These are phyloP conservation scores for Pseudogymnoascus sp. DNA, from an alignment of 2,329 filamentous ascomycete genomes.

Conservation along the genomic window DNA sequence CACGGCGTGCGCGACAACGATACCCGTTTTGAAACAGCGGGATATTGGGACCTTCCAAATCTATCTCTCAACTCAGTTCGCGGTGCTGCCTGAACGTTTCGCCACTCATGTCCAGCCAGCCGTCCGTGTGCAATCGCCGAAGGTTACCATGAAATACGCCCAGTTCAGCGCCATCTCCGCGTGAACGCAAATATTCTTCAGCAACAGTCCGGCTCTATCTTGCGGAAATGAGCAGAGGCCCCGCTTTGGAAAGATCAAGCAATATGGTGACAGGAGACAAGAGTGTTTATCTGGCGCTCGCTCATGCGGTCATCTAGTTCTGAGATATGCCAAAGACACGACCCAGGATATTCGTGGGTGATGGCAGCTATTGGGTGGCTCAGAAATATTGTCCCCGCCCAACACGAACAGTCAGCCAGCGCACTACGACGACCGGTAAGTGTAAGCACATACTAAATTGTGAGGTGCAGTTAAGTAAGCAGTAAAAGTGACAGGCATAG, in stretches of 20 bases:
- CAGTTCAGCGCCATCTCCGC: background rate
- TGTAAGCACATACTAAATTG: conserved; percentile 4
- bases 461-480: conserved; percentile 4
- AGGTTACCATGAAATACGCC: background rate
- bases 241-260: background rate
- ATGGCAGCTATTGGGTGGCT: background rate
- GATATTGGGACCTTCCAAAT: background rate
- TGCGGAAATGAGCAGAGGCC: background rate
- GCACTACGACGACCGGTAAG: background rate
- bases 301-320: background rate
- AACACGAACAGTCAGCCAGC: conserved; percentile 8
- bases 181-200: background rate
- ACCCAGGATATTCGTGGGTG: background rate
- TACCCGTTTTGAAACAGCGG: background rate
- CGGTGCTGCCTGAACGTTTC: background rate
- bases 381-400: background rate
- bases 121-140: background rate
- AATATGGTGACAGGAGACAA: background rate
- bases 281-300: background rate
- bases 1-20: conserved; percentile 1
- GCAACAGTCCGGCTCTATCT: background rate
- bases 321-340: background rate
- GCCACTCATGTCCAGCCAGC: background rate
- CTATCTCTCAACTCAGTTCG: background rate
- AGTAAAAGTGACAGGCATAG: background rate